phyloP scores from a whole-genome alignment of 1,139 yeast genomes.

The Waltiozyma sp. region DNA sequence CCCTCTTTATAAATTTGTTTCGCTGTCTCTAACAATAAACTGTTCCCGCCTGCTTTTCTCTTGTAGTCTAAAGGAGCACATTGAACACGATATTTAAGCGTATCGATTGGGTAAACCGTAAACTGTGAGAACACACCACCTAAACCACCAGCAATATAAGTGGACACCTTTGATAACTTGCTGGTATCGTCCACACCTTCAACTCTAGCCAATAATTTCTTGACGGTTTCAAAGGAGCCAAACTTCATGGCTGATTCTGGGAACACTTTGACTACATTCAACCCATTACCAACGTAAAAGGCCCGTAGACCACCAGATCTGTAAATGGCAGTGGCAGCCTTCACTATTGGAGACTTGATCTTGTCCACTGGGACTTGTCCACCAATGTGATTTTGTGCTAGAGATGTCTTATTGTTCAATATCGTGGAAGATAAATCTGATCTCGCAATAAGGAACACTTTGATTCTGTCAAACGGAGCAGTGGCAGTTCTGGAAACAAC shows the following conservation, averaged over 20 bases:
- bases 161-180: constrained; percentile 62
- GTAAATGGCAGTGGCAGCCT: constrained; percentile 77
- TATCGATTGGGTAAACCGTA: constrained; percentile 92
- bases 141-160: constrained; percentile 88
- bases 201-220: constrained; percentile 57
- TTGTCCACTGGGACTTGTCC: constrained; percentile 23
- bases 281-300: constrained; percentile 91
- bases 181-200: constrained; percentile 72
- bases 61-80: constrained; percentile 53
- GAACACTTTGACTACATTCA: constrained; percentile 85
- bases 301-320: constrained; percentile 80
- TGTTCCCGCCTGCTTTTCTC: constrained; percentile 46
- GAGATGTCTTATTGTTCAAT: constrained; percentile 38
- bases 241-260: constrained; percentile 98
- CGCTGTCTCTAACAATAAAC: constrained; percentile 55
- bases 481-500: constrained; percentile 96
- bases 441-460: constrained; percentile 87
- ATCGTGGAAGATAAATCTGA: constrained; percentile 69
- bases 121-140: constrained; percentile 94
- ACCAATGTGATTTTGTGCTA: constrained; percentile 20
- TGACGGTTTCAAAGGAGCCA: constrained; percentile 88
- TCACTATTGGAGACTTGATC: constrained; percentile 56
- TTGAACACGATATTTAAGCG: constrained; percentile 75
- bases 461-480: constrained; percentile 92
- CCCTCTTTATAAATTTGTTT: constrained; percentile 69